These are phyloP conservation scores for Fusarium tanahbumbuense DNA, from an alignment of 2,329 filamentous ascomycete genomes.

Conservation along the genomic window DNA sequence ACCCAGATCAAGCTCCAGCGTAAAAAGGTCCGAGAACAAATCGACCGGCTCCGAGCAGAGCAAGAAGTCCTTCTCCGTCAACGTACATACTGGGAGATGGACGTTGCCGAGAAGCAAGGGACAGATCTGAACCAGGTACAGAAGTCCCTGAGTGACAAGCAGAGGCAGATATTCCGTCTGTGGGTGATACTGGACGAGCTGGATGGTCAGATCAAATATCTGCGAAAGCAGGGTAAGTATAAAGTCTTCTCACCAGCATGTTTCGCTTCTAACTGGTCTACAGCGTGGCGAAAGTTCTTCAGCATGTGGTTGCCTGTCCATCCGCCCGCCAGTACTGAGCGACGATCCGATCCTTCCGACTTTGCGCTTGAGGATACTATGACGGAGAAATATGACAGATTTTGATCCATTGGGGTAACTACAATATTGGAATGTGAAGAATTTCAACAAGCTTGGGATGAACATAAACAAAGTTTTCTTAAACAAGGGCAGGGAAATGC, in stretches of 20 bases:
- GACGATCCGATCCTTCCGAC: not conserved
- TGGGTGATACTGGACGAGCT: not conserved
- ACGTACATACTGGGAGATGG: not conserved
- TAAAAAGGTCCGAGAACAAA: not conserved
- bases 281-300: not conserved
- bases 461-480: not conserved
- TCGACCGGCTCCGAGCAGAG: not conserved
- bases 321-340: rapidly evolving
- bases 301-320: not conserved
- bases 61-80: not conserved
- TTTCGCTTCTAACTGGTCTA: not conserved
- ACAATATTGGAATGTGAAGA: not conserved
- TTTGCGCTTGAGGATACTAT: not conserved
- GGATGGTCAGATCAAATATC: not conserved
- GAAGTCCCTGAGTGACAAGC: not conserved
- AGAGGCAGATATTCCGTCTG: not conserved
- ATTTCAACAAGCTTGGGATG: not conserved
- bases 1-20: not conserved
- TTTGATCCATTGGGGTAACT: too few species aligned
- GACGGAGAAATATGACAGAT: too few species aligned
- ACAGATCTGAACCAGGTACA: not conserved
- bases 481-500: not conserved
- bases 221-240: not conserved
- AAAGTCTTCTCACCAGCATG: rapidly evolving
- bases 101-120: not conserved